Conservation (phyloP, 257 asterid genomes). For the Parsonsia alboflavescens region DNA sequence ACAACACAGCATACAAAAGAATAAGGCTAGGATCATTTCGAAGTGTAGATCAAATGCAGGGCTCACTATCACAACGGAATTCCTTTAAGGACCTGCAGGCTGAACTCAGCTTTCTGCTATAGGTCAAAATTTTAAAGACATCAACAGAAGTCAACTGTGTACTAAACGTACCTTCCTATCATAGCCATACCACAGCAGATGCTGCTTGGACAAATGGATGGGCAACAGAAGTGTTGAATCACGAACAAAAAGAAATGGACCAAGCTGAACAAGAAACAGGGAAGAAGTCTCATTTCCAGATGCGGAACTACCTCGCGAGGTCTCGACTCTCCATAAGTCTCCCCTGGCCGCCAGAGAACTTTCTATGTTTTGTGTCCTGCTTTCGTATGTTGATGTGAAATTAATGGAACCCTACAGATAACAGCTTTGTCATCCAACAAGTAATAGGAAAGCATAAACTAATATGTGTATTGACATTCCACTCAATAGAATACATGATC, state of each 20-base stretch:
- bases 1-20: background rate
- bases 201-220: constrained; percentile 87
- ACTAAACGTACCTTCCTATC: constrained; percentile 74
- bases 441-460: background rate
- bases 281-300: constrained; percentile 75
- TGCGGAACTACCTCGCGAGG: constrained; percentile 79
- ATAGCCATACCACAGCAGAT: constrained; percentile 96
- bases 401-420: constrained; percentile 73
- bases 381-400: constrained; percentile 73
- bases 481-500: background rate
- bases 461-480: background rate
- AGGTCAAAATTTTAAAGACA: background rate
- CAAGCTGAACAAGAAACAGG: constrained; percentile 89
- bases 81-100: background rate
- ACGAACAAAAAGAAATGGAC: constrained; percentile 91
- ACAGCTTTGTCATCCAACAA: background rate
- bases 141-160: constrained; percentile 7
- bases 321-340: constrained; percentile 96
- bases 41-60: background rate
- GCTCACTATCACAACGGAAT: background rate
- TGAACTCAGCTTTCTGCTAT: background rate
- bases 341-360: constrained; percentile 89
- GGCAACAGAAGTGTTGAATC: constrained; percentile 99
- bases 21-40: background rate
- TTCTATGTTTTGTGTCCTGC: constrained; percentile 63